A percentile compares a stretch with the other conserved stretches of the same genome.
Evolutionary conservation across 2,329 filamentous ascomycete genomes (phyloP).

Genomic region (Phialocephala subalpina): DNA sequence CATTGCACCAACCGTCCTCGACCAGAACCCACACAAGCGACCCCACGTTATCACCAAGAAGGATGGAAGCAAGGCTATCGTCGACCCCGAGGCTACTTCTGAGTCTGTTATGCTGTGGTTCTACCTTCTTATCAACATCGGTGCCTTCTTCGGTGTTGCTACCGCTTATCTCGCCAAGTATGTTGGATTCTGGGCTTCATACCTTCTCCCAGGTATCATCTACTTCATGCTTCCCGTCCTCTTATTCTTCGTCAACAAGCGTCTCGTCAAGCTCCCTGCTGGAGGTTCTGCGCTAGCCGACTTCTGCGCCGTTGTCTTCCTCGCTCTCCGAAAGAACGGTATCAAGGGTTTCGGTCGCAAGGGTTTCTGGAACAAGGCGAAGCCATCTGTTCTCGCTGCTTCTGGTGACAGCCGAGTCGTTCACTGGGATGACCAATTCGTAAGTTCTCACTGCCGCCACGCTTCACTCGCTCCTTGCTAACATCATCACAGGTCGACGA

Average conservation of each 20-base stretch:
- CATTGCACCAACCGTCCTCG: conserved; percentile 68
- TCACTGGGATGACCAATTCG: conserved; percentile 78
- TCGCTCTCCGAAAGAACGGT: conserved; percentile 60
- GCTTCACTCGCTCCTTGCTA: conserved; percentile 48
- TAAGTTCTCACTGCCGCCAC: conserved; percentile 46
- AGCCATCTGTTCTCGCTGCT: conserved; percentile 53
- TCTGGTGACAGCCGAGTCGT: conserved; percentile 52
- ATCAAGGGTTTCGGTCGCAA: conserved; percentile 58
- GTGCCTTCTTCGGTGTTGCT: conserved; percentile 57
- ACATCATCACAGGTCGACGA: conserved; percentile 49
- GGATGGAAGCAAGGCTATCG: conserved; percentile 64
- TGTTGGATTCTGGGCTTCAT: conserved; percentile 72
- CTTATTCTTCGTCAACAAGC: conserved; percentile 63
- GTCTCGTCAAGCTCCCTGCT: conserved; percentile 69
- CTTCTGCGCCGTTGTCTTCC: conserved; percentile 51
- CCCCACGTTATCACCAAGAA: conserved; percentile 55
- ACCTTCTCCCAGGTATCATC: conserved; percentile 69
- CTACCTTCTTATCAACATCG: conserved; percentile 75
- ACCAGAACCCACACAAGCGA: conserved; percentile 57
- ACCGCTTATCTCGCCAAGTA: conserved; percentile 51
- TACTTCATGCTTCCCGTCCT: conserved; percentile 70
- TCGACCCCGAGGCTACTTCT: conserved; percentile 65
- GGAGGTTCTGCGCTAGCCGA: conserved; percentile 69
- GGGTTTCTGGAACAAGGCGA: conserved; percentile 63
- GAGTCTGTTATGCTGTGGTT: conserved; percentile 66